Base-by-base conservation (phyloP, 306 rosid genomes). In the Prosopis cineraria region DNA sequence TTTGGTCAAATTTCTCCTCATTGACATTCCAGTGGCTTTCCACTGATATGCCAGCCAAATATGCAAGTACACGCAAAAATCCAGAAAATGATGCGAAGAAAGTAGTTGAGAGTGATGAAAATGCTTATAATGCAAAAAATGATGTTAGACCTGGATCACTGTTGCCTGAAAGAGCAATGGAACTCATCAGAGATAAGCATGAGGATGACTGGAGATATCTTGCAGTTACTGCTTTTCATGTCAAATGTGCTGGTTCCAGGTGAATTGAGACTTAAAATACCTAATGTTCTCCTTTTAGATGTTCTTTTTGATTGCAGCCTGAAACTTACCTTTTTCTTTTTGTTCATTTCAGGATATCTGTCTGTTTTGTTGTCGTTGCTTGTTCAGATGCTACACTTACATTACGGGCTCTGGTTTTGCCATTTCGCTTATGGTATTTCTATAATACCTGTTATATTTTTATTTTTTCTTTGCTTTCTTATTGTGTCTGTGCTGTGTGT, bases 191-290 rank as follows among this genome's bases (percentile, higher is more conserved):
- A 68, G 93, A 87, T 69, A 87, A 85, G 59, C 84, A 82, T 87
- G 99, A 91, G 74, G 99, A 95, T 87, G 99, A 95, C 77, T 89
- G 93, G 99, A 87, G 99, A 89, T 93, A 95, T 85, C 87, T 95
- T 68, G 97, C 98, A 7, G 98, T 95, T 72, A 95, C 98, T 59
- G 90, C 93, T 41, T 93, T 95, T 84, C 96, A 88, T 78, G 96
- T 95, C 80, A 95, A 86, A 86, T 88, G 77, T 82, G 87, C 82
- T 55, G 85, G 90, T 82, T 89, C 99, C 88, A 87, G 92, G 99
- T 95, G 73, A 74, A 78, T 71, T 47, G 50, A 83, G 29, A 69
- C n/a, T n/a, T n/a, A n/a, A n/a, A n/a, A n/a, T 67, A 10, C 76
- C 56, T 71, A 77, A 37, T 43, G 47, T 76, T 71, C 83, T 25